Base-by-base conservation (phyloP, 2,329 filamentous ascomycete species). In the Botryotinia narcissicola region DNA sequence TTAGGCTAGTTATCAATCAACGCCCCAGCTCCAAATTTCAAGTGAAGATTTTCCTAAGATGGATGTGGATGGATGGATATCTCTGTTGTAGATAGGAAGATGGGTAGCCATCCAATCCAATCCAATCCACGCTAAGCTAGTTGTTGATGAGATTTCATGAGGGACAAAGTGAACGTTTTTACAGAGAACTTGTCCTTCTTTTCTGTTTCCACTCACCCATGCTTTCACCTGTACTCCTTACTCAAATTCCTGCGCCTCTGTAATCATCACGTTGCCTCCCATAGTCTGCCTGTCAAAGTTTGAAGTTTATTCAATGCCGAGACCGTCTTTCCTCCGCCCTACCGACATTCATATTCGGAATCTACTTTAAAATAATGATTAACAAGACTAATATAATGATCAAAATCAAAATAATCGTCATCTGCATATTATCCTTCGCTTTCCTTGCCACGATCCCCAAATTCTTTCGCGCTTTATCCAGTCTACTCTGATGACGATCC, bases 381-480 rank as follows among this genome's bases (percentile, higher is more conserved):
- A 93, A 79, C 76, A 93, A 82, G 12, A 93, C 85, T 80, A 93
- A 79, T 37, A 93, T 84, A 69, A 92, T 86, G 77, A 93, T 91
- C 83, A 93, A 81, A 22, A 87, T 84, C 22, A 91, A 87, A 79
- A 95, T 94, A 77, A 91, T 90, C 10, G 89, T 88, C 81, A 90
- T 90, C 84, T 95, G 94, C 88, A 92, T 93, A 82, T 95, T 96
- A 80, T 97, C 94, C 78, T 90, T 89, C 3, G 94, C 94, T 75
- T 90, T 91, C 77, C 90, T 85, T 18, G 92, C 88, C 74, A 98
- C 89, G 76, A 87, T 88, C 59, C 91, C 91, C 75, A 99, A 84
- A 77, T 91, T 87, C 77, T 88, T 88, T 78, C 90, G 88, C 46
- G 95, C 96, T 16, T 93, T 86, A 77, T 94, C 89, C 70, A 99